Base-by-base conservation (phyloP, 352 stramenopile species). In the Thalassiosira mediterranea region DNA sequence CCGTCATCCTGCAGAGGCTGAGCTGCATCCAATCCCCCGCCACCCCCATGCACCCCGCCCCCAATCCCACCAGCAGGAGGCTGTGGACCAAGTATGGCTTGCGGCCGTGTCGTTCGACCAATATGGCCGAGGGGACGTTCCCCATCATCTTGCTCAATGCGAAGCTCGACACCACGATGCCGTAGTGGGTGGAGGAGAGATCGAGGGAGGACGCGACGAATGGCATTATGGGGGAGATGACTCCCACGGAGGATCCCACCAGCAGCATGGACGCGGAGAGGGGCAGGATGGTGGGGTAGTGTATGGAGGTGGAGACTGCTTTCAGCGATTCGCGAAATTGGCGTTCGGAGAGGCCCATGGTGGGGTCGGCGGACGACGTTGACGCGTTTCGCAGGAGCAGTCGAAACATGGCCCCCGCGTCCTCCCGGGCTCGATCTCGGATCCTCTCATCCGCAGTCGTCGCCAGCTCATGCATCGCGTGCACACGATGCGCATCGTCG, bases 171-270 rank as follows among this genome's bases (percentile, higher is more conserved):
- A 94, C 86, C 2, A 94, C 87, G 21, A 88, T 61, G 4, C 89
- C 89, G 60, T 90, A 94, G 53, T 94, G 72, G 10, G 70, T 68
- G 10, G 73, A 60, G 1, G 76, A 78, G n/a, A 94, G 54, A 17
- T 74, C 58, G 15, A 94, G 52, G 64, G 86, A 81, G 25, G 87
- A 47, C 0, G 91, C 87, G 1, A 94, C 72, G 76, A 91, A 91
- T 3, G 89, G 89, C 86, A 94, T 93, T 2, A 91, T 75, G 7
- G 89, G 89, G 7, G 81, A 89, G 0, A 92, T 80, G 17, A 92
- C 76, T 11, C 89, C 89, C 0, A 94, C 83, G 40, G 79, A 88
- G 2, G 80, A 76, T n/a, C 89, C 89, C 1, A 91, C 87, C 10
- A 93, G 66, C 3, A 94, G 61, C 86, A 94, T 94, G 23, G 83